Base-by-base conservation (phyloP, 2,329 filamentous ascomycete species). In the Nannizziopsis barbatae region DNA sequence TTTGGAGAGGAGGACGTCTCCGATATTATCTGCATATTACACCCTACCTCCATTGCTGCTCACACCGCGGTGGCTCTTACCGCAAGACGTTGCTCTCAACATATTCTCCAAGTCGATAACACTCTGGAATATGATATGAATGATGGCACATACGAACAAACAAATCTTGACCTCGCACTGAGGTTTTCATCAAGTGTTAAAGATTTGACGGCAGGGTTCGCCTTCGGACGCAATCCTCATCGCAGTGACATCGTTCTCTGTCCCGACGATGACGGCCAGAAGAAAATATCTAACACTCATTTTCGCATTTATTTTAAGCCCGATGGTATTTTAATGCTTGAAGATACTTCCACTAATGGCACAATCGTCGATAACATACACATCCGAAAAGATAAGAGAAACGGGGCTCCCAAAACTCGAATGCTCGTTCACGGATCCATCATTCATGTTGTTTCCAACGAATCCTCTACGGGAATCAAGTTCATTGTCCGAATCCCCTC, bases 261-360 rank as follows among this genome's bases (percentile, higher is more conserved):
- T 57, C 79, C 86, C 42, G 74, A 27, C 7, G 22, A 81, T 53
- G 83, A 90, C 55, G 76, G 77, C 0, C 71, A 77, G 45, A 83
- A 79, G 20, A 62, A 77, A 85, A 38, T 98, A 51, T 96, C 90
- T 71, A 95, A 96, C 62, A 75, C 84, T n/a, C 92, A 98, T 63
- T 98, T 96, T 63, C 83, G 87, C 46, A 94, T 98, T 53, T 95
- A 84, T 61, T 75, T 95, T 57, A 98, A 93, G 58, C 73, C 80
- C n/a, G 79, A 86, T 54, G 86, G 84, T 22, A 81, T 85, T 49
- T 75, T 95, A 55, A 95, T 98, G 87, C 71, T 96, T 10, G 83
- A 95, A 64, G 92, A 98, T 61, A 77, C 81, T 62, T 96, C 92
- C 0, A 95, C 88, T n/a, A 98, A 96, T 60, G 92, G 92, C 22